Evolutionary conservation across 495 filamentous ascomycete species (phyloP).

Genomic region (Cercophora sp.): DNA sequence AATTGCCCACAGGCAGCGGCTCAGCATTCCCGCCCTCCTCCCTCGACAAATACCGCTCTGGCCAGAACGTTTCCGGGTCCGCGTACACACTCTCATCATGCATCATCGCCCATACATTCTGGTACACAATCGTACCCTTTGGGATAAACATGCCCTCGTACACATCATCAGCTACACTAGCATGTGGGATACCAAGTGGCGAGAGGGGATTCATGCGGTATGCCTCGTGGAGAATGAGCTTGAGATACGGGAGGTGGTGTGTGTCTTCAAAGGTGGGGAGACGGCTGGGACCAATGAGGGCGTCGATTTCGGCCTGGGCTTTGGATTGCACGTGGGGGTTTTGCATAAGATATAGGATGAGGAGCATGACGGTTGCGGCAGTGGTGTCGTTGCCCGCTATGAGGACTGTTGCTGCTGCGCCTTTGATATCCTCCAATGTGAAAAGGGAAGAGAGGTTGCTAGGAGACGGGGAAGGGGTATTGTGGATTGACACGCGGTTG

Average conservation of each 20-base stretch:
- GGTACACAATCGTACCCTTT: conserved; percentile 43
- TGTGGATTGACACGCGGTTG: conserved; percentile 24
- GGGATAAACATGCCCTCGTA: conserved; percentile 49
- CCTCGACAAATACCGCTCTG: conserved; percentile 41
- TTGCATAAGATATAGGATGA: conserved; percentile 40
- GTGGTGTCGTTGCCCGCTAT: conserved; percentile 51
- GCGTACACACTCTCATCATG: conserved; percentile 37
- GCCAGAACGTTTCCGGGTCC: conserved; percentile 40
- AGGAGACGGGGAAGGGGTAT: conserved; percentile 21
- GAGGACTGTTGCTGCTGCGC: conserved; percentile 45
- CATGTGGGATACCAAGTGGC: conserved; percentile 58
- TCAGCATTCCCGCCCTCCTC: conserved; percentile 46
- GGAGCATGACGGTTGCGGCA: conserved; percentile 36
- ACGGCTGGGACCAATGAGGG: conserved; percentile 42
- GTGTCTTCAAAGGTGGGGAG: conserved; percentile 51
- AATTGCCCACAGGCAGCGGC: conserved; percentile 46
- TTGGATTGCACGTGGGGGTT: conserved; percentile 45
- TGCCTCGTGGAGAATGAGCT: conserved; percentile 52
- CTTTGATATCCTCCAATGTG: conserved; percentile 44
- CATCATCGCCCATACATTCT: conserved; percentile 46
- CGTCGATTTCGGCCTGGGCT: conserved; percentile 58
- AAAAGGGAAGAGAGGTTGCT: conserved; percentile 31
- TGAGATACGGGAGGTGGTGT: conserved; percentile 47
- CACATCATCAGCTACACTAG: conserved; percentile 47
- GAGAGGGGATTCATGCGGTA: conserved; percentile 60